These are phyloP conservation scores for Buxus sempervirens DNA, from an alignment of 164 flowering plant species.

Conservation along the genomic window DNA sequence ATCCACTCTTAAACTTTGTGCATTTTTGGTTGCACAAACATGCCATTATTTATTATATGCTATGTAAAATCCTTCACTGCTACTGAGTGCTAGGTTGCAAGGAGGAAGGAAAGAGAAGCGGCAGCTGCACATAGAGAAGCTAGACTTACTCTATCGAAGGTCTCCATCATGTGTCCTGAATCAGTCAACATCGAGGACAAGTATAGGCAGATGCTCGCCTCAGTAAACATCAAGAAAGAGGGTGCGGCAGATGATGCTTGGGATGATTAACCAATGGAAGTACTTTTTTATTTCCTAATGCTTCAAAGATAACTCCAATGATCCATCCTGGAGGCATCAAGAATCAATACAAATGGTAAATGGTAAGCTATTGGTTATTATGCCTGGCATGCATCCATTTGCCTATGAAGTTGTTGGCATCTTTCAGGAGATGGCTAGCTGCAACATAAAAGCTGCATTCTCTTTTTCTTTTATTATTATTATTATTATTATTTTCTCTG, in stretches of 20 bases:
- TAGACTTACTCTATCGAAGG: conserved; percentile 34
- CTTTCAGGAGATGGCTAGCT: background rate
- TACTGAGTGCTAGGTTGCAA: conserved; percentile 40
- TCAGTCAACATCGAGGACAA: conserved; percentile 55
- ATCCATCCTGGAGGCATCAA: conserved; percentile 4
- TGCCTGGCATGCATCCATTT: background rate
- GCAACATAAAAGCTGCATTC: background rate
- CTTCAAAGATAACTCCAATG: background rate
- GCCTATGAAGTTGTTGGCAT: background rate
- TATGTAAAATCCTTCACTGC: background rate
- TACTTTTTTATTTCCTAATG: background rate
- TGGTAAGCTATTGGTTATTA: background rate
- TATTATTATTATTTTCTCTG: no score
- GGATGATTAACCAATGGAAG: conserved; percentile 40
- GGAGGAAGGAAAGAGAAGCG: conserved; percentile 65
- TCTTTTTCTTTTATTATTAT: no score
- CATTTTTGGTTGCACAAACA: no score
- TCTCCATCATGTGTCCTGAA: conserved; percentile 30
- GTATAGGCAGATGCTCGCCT: conserved; percentile 57
- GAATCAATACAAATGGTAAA: conserved; percentile 4
- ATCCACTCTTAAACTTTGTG: no score
- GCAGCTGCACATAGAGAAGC: conserved; percentile 57
- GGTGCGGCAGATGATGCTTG: conserved; percentile 73
- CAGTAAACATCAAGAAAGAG: conserved; percentile 36
- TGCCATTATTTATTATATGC: no score